Percentiles rank a stretch among this genome's conserved stretches.
These are phyloP conservation scores for Ephemerocybe angulata DNA, from an alignment of 768 basidiomycete genomes.

Conservation along the genomic window DNA sequence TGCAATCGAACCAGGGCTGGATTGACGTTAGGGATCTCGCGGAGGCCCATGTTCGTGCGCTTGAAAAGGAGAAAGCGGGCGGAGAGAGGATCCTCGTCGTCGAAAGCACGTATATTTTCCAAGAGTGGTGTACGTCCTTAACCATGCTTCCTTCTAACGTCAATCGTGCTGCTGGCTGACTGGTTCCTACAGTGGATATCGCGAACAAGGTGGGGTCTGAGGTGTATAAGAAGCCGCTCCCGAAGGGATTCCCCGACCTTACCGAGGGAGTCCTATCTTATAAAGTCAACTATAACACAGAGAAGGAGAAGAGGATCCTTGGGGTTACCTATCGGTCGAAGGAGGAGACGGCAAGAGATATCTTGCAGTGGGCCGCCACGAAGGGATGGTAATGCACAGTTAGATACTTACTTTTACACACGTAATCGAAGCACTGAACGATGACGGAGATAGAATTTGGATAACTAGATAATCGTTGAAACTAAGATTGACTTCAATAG, in stretches of 20 bases:
- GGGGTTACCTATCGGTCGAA: constrained; percentile 39
- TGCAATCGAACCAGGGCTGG: constrained; percentile 20
- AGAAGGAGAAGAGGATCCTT: constrained; percentile 38
- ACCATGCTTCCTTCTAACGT: background rate
- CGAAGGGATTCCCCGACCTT: constrained; percentile 26
- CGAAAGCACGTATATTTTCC: background rate
- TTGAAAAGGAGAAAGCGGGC: constrained; percentile 47
- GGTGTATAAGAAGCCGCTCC: constrained; percentile 21
- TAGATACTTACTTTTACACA: background rate
- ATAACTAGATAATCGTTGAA: too few species aligned
- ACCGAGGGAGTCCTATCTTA: constrained; percentile 14
- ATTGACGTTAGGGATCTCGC: constrained; percentile 56
- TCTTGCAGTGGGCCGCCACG: constrained; percentile 39
- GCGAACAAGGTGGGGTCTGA: constrained; percentile 25
- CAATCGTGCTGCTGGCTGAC: background rate
- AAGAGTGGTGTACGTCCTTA: background rate
- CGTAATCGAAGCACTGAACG: too few species aligned
- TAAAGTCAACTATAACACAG: constrained; percentile 25
- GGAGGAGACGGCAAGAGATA: constrained; percentile 39
- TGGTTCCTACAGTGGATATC: constrained; percentile 26
- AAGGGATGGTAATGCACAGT: constrained; percentile 41
- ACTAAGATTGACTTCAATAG: too few species aligned
- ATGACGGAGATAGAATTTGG: too few species aligned
- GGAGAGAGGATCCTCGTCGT: constrained; percentile 57
- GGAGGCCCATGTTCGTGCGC: constrained; percentile 47